phyloP scores from a whole-genome alignment of 208 protist genomes.

The Angomonas deanei region DNA sequence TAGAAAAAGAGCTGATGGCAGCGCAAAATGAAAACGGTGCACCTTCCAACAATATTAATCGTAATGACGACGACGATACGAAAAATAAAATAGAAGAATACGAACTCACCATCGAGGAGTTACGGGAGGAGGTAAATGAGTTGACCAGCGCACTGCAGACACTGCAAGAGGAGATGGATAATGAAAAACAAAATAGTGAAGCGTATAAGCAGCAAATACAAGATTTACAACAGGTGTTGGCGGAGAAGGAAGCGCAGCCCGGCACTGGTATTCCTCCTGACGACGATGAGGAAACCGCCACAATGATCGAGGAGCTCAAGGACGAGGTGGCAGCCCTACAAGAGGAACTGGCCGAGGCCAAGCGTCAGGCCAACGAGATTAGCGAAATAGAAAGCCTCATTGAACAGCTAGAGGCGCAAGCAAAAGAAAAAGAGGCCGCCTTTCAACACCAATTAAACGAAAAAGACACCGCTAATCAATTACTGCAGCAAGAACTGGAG shows the following conservation, averaged over 20 bases:
- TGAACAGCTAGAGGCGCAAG: neutral
- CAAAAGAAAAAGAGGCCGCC: neutral
- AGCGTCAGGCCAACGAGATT: neutral
- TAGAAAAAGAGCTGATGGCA: conserved; percentile 19
- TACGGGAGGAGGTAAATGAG: neutral
- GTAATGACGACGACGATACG: neutral
- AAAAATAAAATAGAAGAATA: neutral
- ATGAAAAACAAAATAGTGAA: neutral
- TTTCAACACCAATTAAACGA: neutral
- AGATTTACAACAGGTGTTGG: too few relatives aligned
- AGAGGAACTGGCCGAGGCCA: neutral
- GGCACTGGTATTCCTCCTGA: too few relatives aligned
- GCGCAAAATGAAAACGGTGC: conserved; percentile 7
- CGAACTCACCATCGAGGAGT: neutral
- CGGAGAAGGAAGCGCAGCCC: too few relatives aligned
- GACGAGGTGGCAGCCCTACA: neutral
- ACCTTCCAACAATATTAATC: too few relatives aligned
- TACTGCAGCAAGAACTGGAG: neutral
- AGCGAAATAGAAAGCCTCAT: neutral
- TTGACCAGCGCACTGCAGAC: neutral
- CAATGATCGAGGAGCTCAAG: neutral
- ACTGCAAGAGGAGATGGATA: neutral
- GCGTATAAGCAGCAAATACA: too few relatives aligned
- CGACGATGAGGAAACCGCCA: neutral
- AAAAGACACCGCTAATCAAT: too few relatives aligned